phyloP scores from a whole-genome alignment of 257 asterid species.

The Cruciata laevipes region DNA sequence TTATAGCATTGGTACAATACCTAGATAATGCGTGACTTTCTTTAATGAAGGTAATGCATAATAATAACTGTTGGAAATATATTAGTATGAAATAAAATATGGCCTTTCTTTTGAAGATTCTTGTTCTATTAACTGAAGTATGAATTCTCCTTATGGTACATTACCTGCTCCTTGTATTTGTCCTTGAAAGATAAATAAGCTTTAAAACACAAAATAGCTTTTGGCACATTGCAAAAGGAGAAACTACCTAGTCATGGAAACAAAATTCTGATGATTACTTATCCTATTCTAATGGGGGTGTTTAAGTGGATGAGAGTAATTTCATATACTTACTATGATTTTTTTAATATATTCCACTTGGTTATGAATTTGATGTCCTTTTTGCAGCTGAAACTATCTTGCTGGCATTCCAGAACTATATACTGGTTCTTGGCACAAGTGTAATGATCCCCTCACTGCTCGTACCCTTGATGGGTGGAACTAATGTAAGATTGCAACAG shows the following conservation, averaged over 20 bases:
- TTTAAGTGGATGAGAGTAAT: neutral
- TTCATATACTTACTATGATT: neutral
- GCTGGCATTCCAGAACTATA: conserved; percentile 94
- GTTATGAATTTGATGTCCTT: conserved; percentile 22
- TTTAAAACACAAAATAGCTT: neutral
- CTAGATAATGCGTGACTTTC: neutral
- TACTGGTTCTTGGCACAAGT: conserved; percentile 83
- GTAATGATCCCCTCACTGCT: conserved; percentile 94
- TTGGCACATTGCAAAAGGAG: neutral
- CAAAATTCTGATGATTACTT: neutral
- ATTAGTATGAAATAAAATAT: neutral
- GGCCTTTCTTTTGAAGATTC: neutral
- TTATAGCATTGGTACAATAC: neutral
- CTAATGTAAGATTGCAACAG: conserved; percentile 51
- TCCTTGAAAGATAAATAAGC: neutral
- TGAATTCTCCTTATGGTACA: no score
- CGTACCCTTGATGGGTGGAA: conserved; percentile 93
- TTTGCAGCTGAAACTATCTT: conserved; percentile 93
- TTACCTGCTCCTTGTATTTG: neutral
- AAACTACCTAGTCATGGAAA: neutral
- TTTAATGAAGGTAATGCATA: neutral
- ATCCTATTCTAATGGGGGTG: neutral
- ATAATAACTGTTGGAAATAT: neutral
- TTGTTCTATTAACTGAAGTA: neutral
- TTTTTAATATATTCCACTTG: conserved; percentile 2